A percentile compares a stretch with the other conserved stretches of the same genome.
These are phyloP conservation scores for Periconia macrospinosa DNA, from an alignment of 2,329 filamentous ascomycete species.

Conservation along the genomic window DNA sequence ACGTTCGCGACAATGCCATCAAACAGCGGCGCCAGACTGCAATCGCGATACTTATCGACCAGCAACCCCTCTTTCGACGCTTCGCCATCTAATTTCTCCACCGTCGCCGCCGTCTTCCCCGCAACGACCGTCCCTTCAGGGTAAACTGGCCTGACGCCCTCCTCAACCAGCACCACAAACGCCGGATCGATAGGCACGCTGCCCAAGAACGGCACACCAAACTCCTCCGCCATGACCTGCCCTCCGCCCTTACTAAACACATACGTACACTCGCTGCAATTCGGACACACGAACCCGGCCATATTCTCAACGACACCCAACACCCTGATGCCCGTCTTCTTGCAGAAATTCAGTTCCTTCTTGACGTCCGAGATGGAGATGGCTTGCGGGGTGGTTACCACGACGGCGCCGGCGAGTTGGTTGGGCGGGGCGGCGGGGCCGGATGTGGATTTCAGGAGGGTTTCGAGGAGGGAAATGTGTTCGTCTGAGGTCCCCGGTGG, in stretches of 20 bases:
- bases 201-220: conserved; percentile 80
- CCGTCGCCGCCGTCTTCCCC: conserved; percentile 33
- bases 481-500: conserved; percentile 96
- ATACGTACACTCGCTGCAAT: conserved; percentile 81
- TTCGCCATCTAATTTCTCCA: conserved; percentile 21
- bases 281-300: conserved; percentile 83
- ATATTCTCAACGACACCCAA: conserved; percentile 97
- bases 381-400: conserved; percentile 95
- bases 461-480: conserved; percentile 92
- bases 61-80: conserved; percentile 46
- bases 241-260: conserved; percentile 92
- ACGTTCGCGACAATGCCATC: conserved; percentile 62
- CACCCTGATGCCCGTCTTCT: conserved; percentile 76
- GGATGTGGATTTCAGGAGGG: conserved; percentile 55
- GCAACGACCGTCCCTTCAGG: conserved; percentile 63
- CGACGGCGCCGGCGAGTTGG: conserved; percentile 82
- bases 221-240: conserved; percentile 83
- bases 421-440: conserved; percentile 45
- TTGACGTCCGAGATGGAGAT: conserved; percentile 91
- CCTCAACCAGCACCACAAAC: conserved; percentile 86
- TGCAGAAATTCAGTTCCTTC: conserved; percentile 92
- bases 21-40: conserved; percentile 72
- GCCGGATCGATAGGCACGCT: conserved; percentile 90
- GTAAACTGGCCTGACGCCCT: conserved; percentile 66
- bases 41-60: conserved; percentile 72